Evolutionary conservation across 306 rosid genomes (phyloP).

Genomic region (Castanopsis chinensis): DNA sequence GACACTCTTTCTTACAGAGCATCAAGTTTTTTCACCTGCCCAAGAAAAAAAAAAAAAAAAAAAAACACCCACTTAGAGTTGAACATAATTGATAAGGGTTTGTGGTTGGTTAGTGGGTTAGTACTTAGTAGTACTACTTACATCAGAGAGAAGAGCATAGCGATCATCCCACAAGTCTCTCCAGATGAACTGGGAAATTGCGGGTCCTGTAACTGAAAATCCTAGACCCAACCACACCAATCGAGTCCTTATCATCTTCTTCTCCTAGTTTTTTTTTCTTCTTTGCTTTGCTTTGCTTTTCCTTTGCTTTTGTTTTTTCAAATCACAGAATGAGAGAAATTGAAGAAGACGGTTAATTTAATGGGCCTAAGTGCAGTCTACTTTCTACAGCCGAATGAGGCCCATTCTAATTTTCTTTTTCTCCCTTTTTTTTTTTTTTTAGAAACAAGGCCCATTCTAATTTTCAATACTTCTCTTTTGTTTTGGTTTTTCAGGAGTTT

Average conservation of each 20-base stretch:
- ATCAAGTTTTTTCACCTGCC: constrained; percentile 20
- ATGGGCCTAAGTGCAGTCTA: too few species aligned
- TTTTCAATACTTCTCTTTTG: too few species aligned
- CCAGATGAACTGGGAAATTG: constrained; percentile 36
- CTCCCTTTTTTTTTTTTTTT: rapidly evolving
- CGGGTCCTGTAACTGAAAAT: constrained; percentile 22
- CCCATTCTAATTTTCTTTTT: too few species aligned
- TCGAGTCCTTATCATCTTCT: constrained; percentile 40
- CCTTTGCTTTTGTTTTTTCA: too few species aligned
- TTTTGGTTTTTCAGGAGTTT: too few species aligned
- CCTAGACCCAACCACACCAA: constrained; percentile 45
- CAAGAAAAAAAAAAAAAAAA: not conserved
- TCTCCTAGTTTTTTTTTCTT: not conserved
- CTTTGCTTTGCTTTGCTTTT: not conserved
- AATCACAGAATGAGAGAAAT: too few species aligned
- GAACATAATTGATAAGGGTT: not conserved
- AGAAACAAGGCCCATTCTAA: too few species aligned
- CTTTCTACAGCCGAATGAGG: too few species aligned
- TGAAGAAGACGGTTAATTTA: too few species aligned
- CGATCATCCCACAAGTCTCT: constrained; percentile 39
- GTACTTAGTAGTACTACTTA: not conserved
- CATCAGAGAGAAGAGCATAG: constrained; percentile 20
- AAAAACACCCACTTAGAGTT: not conserved
- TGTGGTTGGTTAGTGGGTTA: not conserved
- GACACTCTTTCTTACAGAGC: constrained; percentile 34